Evolutionary conservation across 805 yeast species (phyloP).

Genomic region (Sugiyamaella americana): DNA sequence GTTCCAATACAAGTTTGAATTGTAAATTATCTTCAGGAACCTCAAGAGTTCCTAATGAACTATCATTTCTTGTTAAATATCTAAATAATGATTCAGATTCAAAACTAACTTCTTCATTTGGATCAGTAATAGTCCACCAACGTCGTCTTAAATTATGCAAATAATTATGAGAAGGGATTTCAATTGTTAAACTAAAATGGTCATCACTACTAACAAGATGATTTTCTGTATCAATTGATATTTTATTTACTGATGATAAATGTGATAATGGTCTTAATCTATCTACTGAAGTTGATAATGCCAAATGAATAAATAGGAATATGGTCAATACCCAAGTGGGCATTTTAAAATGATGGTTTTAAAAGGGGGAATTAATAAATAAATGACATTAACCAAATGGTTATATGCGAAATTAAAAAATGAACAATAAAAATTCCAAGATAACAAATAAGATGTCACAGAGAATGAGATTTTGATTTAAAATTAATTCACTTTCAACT

Average conservation of each 20-base stretch:
- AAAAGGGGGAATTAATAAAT: no score
- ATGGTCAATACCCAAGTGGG: neutral
- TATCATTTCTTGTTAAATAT: slow-evolving; percentile 22
- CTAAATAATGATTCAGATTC: slow-evolving; percentile 20
- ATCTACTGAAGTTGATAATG: slow-evolving; percentile 8
- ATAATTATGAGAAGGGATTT: slow-evolving; percentile 19
- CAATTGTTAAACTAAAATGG: slow-evolving; percentile 16
- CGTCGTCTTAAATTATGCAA: slow-evolving; percentile 23
- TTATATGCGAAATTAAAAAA: no score
- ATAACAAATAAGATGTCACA: no score
- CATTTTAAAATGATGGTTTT: neutral
- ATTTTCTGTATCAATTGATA: slow-evolving; percentile 9
- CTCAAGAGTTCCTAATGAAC: slow-evolving; percentile 16
- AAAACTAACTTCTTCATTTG: slow-evolving; percentile 16
- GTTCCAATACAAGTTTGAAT: slow-evolving; percentile 23
- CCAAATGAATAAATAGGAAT: neutral
- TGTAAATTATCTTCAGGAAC: slow-evolving; percentile 17
- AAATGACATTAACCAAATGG: no score
- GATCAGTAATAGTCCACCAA: slow-evolving; percentile 28
- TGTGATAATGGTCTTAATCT: slow-evolving; percentile 12
- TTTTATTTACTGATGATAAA: slow-evolving; percentile 7
- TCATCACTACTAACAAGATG: neutral
- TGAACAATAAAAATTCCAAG: no score
- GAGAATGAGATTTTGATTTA: no score
- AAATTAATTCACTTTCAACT: no score